Conservation (phyloP, 352 stramenopile genomes). For the Pythium sp. region DNA sequence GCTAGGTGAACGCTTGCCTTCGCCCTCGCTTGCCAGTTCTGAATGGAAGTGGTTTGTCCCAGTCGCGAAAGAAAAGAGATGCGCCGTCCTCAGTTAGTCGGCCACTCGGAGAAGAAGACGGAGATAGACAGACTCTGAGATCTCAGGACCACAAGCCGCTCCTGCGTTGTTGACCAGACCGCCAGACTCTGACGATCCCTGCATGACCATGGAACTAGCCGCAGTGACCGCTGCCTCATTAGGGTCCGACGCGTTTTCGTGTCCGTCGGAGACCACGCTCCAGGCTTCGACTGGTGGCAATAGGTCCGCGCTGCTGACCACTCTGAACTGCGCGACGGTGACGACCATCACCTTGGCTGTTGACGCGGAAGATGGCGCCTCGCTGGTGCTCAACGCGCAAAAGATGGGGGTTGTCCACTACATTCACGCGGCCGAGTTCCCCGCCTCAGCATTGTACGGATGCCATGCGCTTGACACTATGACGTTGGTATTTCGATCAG, state of each 20-base stretch:
- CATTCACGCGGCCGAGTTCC: conserved; percentile 1
- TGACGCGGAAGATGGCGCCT: not conserved
- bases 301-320: not conserved
- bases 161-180: not conserved
- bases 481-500: not conserved
- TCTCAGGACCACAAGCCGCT: not conserved
- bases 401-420: conserved; percentile 5
- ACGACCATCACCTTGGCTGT: not conserved
- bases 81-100: not conserved
- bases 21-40: not conserved
- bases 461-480: not conserved
- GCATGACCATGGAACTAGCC: not conserved
- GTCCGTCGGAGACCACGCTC: conserved; percentile 7
- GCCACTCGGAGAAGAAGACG: not conserved
- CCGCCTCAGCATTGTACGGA: conserved; percentile 1
- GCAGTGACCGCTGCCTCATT: not conserved
- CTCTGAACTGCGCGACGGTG: not conserved
- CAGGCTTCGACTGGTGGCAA: not conserved
- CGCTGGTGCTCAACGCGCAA: conserved; percentile 9
- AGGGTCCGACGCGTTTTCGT: not conserved
- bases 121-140: not conserved
- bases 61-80: not conserved
- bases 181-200: not conserved
- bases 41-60: not conserved
- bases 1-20: not conserved